Base-by-base conservation (phyloP, 306 rosid species). In the Cicer arietinum region DNA sequence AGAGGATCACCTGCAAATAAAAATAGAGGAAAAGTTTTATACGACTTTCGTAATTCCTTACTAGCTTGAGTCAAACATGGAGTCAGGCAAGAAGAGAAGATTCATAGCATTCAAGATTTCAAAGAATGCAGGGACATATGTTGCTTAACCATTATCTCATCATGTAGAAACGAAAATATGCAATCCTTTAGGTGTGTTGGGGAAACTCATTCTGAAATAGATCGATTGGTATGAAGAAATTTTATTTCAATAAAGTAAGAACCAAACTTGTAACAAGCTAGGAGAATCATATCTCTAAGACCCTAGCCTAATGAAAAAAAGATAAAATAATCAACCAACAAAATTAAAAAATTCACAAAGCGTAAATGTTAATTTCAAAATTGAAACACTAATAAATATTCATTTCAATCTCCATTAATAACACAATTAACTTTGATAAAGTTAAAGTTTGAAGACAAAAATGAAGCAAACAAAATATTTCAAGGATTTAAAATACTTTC, bases 1-100 rank as follows among this genome's bases (percentile, higher is more conserved):
- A 91, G 96, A 67, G 97, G 97, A 84, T 94, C 98, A 20, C 93
- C 98, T 94, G 83, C 79, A 72, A 77, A 57, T 40, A 14, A 45
- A 53, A n/a, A 9, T 14, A 62, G 3, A 47, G 37, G 45, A 40
- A 71, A 20, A 42, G 1, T 45, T 71, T 47, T 30, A 30, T 9
- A 22, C 8, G 10, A 37, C 10, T 20, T 76, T 76, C 58, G 14
- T 43, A n/a, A 20, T 41, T 51, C 56, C 67, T 13, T 25, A 10
- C 22, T 18, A 65, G 54, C 57, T 54, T 18, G 79, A 35, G 16
- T 47, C 48, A 47, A 7, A 14, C 69, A 45, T 30, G 78, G 16
- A 13, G 5, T 17, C 40, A 40, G 41, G 51, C 73, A 61, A 48
- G 71, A 77, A 53, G 6, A 10, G 71, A 60, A 69, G 7, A 12